Conservation (phyloP, 345 rosid genomes). For the Raphanus raphanistrum region DNA sequence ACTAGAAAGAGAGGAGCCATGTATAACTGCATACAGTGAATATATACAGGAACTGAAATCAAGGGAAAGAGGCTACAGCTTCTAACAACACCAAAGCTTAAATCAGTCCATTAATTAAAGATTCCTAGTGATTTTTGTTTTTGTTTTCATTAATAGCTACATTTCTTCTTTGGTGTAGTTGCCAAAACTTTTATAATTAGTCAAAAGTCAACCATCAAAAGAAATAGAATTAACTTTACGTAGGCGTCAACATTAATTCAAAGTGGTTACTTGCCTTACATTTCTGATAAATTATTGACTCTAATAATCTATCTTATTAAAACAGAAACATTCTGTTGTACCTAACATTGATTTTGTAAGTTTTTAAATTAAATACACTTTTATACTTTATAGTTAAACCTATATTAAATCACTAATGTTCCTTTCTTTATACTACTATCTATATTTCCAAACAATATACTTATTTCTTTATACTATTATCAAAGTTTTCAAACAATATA, state of each 20-base stretch:
- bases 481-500: no score
- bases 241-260: background rate
- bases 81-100: background rate
- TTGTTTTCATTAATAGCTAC: background rate
- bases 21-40: background rate
- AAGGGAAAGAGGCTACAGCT: background rate
- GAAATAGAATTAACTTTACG: background rate
- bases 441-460: no score
- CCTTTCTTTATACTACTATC: no score
- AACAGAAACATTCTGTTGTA: no score
- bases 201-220: background rate
- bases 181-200: background rate
- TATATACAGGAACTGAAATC: no score
- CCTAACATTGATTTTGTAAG: no score
- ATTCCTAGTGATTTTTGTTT: background rate
- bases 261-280: conserved; percentile 2
- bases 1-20: background rate
- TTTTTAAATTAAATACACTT: no score
- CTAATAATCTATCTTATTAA: no score
- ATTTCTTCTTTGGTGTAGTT: background rate
- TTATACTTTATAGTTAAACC: no score
- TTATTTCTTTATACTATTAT: no score
- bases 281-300: background rate
- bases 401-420: no score
- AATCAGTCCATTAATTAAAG: background rate